Evolutionary conservation across 2,329 filamentous ascomycete genomes (phyloP).

Genomic region (Penicillium decumbens): DNA sequence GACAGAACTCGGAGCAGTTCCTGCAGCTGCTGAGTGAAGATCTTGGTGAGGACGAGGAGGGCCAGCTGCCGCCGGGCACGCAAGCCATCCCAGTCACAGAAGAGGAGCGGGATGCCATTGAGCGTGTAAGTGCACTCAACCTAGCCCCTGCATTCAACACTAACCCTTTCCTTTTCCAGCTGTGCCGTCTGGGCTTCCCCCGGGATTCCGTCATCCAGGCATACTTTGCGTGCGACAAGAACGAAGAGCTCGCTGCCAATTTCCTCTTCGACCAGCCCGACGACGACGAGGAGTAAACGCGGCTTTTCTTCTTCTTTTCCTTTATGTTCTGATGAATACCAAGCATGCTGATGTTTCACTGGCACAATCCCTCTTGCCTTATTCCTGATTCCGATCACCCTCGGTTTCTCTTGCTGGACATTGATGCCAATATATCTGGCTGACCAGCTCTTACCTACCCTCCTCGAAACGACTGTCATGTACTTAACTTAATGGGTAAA

Average conservation of each 20-base stretch:
- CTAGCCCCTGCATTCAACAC: constrained; percentile 1
- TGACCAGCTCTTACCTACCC: constrained; percentile 2
- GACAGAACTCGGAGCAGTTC: constrained; percentile 88
- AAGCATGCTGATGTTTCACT: constrained; percentile 22
- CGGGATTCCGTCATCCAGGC: constrained; percentile 93
- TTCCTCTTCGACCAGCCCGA: constrained; percentile 97
- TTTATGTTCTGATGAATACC: constrained; percentile 29
- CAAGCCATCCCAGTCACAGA: constrained; percentile 89
- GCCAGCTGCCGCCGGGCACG: constrained; percentile 71
- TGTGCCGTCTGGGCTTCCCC: constrained; percentile 89
- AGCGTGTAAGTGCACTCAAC: constrained; percentile 63
- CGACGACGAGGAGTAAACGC: constrained; percentile 55
- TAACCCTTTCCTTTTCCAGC: constrained; percentile 45
- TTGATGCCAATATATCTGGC: constrained; percentile 1
- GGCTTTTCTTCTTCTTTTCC: constrained; percentile 10
- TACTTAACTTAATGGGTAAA: constrained; percentile 32
- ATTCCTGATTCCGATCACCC: background rate
- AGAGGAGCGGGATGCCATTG: constrained; percentile 94
- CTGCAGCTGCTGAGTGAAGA: constrained; percentile 85
- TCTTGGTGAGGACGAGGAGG: constrained; percentile 65
- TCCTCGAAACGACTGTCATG: constrained; percentile 25
- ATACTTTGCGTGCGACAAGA: constrained; percentile 99
- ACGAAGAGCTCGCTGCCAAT: constrained; percentile 96
- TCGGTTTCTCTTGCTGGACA: background rate
- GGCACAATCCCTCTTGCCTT: constrained; percentile 8